Percentiles rank a stretch among this genome's conserved stretches.
These are phyloP conservation scores for Theileria luwenshuni DNA, from an alignment of 169 alveolate genomes.

Conservation along the genomic window DNA sequence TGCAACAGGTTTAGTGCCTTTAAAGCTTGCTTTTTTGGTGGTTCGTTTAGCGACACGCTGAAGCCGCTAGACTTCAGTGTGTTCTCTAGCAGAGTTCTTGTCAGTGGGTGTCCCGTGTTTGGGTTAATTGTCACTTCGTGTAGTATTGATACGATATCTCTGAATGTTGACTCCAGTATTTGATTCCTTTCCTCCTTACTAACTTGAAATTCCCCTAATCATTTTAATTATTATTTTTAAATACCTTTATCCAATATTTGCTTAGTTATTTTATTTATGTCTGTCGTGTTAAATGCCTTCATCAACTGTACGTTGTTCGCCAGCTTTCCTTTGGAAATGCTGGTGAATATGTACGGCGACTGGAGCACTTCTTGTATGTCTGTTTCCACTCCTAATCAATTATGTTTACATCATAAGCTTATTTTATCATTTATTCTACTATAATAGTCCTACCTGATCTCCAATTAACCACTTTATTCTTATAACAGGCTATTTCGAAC, in stretches of 20 bases:
- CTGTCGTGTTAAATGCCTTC: constrained; percentile 86
- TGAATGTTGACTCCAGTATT: constrained; percentile 77
- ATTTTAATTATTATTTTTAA: background rate
- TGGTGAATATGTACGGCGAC: constrained; percentile 87
- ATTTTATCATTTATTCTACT: background rate
- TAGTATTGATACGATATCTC: constrained; percentile 79
- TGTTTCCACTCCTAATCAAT: constrained; percentile 82
- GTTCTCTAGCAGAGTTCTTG: constrained; percentile 82
- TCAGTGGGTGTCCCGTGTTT: constrained; percentile 83
- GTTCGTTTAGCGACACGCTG: constrained; percentile 78
- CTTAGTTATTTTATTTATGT: constrained; percentile 84
- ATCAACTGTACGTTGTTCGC: constrained; percentile 88
- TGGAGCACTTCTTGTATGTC: constrained; percentile 93
- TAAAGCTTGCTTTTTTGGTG: constrained; percentile 83
- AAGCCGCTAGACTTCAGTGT: constrained; percentile 77
- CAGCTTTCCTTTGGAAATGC: constrained; percentile 90
- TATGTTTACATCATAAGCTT: background rate
- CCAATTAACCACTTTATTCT: constrained; percentile 94
- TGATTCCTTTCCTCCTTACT: constrained; percentile 86
- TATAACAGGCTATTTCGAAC: constrained; percentile 97
- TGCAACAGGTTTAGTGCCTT: constrained; percentile 79
- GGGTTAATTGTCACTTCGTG: constrained; percentile 84
- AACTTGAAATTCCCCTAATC: constrained; percentile 82
- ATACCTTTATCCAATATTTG: constrained; percentile 92
- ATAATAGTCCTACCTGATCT: constrained; percentile 71